phyloP scores from a whole-genome alignment of 805 yeast genomes.

The Komagataella pastoris region DNA sequence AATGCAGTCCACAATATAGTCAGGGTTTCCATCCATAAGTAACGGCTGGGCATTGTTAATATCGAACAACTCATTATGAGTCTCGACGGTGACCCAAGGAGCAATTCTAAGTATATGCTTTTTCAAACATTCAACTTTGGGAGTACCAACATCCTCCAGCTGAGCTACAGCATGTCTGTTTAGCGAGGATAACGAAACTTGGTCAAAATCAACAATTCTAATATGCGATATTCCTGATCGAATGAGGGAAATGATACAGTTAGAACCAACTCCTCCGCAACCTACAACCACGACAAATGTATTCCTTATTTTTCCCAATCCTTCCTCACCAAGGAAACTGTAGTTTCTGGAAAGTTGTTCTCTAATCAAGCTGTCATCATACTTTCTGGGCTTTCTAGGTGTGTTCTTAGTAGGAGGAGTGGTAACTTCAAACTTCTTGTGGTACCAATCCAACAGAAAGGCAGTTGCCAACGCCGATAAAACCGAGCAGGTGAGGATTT shows the following conservation, averaged over 20 bases:
- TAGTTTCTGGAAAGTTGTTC: slow-evolving; percentile 92
- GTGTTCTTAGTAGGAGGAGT: not conserved
- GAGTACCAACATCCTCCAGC: slow-evolving; percentile 80
- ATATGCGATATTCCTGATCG: slow-evolving; percentile 80
- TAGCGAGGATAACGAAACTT: slow-evolving; percentile 81
- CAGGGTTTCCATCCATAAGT: slow-evolving; percentile 44
- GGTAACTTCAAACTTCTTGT: not conserved
- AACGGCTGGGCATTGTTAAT: slow-evolving; percentile 50
- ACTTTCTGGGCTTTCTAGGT: slow-evolving; percentile 4
- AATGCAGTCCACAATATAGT: slow-evolving; percentile 85
- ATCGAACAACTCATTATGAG: slow-evolving; percentile 68
- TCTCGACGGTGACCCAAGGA: slow-evolving; percentile 88
- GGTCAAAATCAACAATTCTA: slow-evolving; percentile 87
- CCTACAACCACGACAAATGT: slow-evolving; percentile 75
- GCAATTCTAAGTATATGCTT: slow-evolving; percentile 60
- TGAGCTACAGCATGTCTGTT: slow-evolving; percentile 93
- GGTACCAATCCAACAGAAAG: not conserved
- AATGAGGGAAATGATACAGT: slow-evolving; percentile 84
- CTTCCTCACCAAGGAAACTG: slow-evolving; percentile 83
- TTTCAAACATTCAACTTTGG: slow-evolving; percentile 75
- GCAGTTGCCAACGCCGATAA: not conserved
- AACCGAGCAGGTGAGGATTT: not conserved
- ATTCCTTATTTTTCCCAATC: slow-evolving; percentile 57
- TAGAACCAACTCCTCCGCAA: slow-evolving; percentile 98
- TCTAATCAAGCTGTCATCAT: slow-evolving; percentile 60